Conservation (phyloP, 2,329 filamentous ascomycete genomes). For the Aspergillus udagawae region DNA sequence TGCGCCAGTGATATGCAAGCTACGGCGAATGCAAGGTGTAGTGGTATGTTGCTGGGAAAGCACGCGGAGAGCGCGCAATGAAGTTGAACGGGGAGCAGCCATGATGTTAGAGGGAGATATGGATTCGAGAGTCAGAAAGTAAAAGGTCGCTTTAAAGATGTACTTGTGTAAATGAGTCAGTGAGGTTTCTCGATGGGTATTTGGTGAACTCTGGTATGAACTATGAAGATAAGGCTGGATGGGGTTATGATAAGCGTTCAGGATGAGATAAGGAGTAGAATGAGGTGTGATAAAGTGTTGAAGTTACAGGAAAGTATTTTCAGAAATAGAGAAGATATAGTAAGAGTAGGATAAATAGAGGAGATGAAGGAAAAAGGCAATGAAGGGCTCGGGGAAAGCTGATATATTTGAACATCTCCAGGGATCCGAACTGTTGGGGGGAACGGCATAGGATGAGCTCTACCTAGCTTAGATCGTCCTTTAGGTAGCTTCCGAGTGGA, state of each 20-base stretch:
- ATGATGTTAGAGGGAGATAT: constrained; percentile 21
- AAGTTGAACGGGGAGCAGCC: constrained; percentile 44
- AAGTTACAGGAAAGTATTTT: neutral
- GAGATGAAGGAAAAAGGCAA: constrained; percentile 6
- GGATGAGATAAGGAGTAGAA: neutral
- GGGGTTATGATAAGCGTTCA: neutral
- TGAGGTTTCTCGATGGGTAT: neutral
- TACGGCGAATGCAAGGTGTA: constrained; percentile 40
- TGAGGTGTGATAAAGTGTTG: neutral
- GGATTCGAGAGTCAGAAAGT: neutral
- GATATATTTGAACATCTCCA: constrained; percentile 10
- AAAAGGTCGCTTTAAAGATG: neutral
- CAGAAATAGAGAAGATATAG: neutral
- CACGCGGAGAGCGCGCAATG: constrained; percentile 43
- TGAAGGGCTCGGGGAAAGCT: constrained; percentile 4
- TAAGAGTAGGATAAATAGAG: neutral
- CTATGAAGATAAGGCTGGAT: neutral
- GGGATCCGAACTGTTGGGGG: constrained; percentile 23
- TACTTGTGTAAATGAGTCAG: neutral
- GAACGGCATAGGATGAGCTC: constrained; percentile 14
- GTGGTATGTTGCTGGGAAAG: constrained; percentile 37
- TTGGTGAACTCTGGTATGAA: neutral
- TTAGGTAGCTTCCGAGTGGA: constrained; percentile 2
- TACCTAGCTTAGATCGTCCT: constrained; percentile 5
- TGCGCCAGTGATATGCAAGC: constrained; percentile 58